Evolutionary conservation across 306 rosid genomes (phyloP), one percentile per base, ranked within the genome.

Genomic region (Heteromeles arbutifolia): DNA sequence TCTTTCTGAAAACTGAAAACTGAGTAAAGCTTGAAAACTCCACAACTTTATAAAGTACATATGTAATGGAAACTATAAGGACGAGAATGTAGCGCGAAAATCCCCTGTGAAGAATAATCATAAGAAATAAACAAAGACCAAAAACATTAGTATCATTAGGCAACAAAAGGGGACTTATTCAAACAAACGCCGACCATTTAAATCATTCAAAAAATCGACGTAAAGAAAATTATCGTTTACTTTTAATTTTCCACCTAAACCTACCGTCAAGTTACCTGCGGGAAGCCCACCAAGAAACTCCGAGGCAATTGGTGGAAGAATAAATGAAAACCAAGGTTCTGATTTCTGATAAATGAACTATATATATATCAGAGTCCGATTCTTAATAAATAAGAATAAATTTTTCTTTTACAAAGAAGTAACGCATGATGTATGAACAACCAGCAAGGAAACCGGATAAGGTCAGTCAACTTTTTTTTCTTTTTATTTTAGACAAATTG

Each of bases 161-260:
- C 32, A 52, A 9, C 26, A 11, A 11, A 53, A 72, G 12, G 28
- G 32, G 88, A 85, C 83, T 32, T 17, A 63, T 81, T 85, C 81
- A 82, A 87, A 74, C 17, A 34, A 43, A 4, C 50, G 50, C 37
- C 59, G 67, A 81, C 79, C 70, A 12, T 12, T 59, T 6, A 12
- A 2, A 59, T 4, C 65, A 25, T 63, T 63, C 8, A 3, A 29
- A 70, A 10, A 22, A 8, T 61, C 3, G 1, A 13, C 26, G 5
- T 0, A n/a, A 4, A 11, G 54, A 48, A 15, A 18, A 48, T 48
- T 5, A 2, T 48, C 21, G 41, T 59, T 25, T 10, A 25, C 26
- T 41, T 41, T 4, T 58, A 73, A 41, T 24, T 12, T 39, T 73
- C 26, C 31, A 15, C 57, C 11, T n/a, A 11, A 3, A 25, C 21